Evolutionary conservation across 495 filamentous ascomycete genomes (phyloP), one percentile per base, ranked within the genome.

Genomic region (Podospora appendiculata): DNA sequence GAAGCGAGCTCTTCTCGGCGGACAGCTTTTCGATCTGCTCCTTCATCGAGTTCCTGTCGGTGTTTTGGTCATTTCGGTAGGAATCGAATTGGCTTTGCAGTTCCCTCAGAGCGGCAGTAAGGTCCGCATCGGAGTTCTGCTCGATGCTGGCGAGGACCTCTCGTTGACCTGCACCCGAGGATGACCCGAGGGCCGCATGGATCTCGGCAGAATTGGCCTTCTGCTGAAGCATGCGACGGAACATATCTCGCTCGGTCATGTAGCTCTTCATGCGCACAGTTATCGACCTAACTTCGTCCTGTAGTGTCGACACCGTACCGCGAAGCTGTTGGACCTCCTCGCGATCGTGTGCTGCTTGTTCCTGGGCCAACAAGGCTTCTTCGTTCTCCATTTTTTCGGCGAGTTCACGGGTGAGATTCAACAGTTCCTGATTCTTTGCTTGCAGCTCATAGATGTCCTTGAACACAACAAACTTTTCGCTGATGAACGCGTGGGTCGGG

Each of bases 231-330:
- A 96, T 93, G 40, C 89, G 88, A 32, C 90, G 82, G 83, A 95
- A 96, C 79, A 95, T 96, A 60, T 99, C 91, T 35, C 93, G 82
- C 70, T 99, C 93, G 62, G 88, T 88, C 45, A 92, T 87, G 58
- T 95, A 95, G 67, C 89, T 95, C 73, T 96, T 85, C 33, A 88
- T 86, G 55, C 88, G 85, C 7, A 86, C 81, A 4, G 85, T 77
- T 45, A 93, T 80, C 34, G 85, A 84, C 54, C 86, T 78, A 35
- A 96, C 76, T 60, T 96, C 92, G 35, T 82, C 81, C 51, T 74
- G 75, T 48, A 82, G 72, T 16, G 70, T 69, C 47, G 75, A 68
- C 42, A 78, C 86, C 76, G 86, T 79, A 36, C 79, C 77, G 41
- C 85, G 78, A 11, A 93, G 67, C 39, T 83, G 75, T 56, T 88